Evolutionary conservation across 2,329 filamentous ascomycete genomes (phyloP).

Genomic region (Allantophomopsis cytisporea): DNA sequence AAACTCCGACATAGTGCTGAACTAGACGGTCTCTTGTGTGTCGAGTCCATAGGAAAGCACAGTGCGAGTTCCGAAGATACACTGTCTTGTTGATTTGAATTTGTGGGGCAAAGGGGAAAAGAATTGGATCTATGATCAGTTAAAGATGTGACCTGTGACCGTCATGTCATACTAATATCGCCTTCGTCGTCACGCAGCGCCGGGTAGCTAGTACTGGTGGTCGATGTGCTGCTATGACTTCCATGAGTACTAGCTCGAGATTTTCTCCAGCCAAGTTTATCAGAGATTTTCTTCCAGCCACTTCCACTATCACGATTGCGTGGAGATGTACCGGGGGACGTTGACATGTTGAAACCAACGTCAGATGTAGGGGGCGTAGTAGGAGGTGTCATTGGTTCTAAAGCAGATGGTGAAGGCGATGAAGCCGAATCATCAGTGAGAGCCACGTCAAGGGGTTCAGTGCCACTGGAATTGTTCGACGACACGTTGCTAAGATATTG

Average conservation of each 20-base stretch:
- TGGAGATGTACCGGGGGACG: constrained; percentile 13
- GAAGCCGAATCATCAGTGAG: constrained; percentile 53
- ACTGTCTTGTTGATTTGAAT: background rate
- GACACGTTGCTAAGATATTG: constrained; percentile 18
- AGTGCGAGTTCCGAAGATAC: too few relatives aligned
- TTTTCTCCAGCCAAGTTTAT: constrained; percentile 45
- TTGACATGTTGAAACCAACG: constrained; percentile 6
- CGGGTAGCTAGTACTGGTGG: constrained; percentile 19
- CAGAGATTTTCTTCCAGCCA: constrained; percentile 52
- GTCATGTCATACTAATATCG: constrained; percentile 34
- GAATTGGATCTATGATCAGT: constrained; percentile 10
- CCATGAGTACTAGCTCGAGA: constrained; percentile 22
- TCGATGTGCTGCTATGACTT: constrained; percentile 26
- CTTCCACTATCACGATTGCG: constrained; percentile 19
- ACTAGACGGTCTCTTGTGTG: too few relatives aligned
- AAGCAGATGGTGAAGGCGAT: constrained; percentile 37
- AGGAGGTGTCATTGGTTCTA: constrained; percentile 61
- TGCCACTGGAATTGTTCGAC: constrained; percentile 19
- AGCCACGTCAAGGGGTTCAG: constrained; percentile 27
- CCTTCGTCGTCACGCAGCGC: constrained; percentile 20
- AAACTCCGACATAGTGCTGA: too few relatives aligned
- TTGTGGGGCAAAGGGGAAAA: constrained; percentile 5
- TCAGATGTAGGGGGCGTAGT: constrained; percentile 55
- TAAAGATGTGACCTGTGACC: constrained; percentile 41
- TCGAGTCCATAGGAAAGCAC: too few relatives aligned